A percentile compares a stretch with the other conserved stretches of the same genome.
These are phyloP conservation scores for Botryosphaeria agaves DNA, from an alignment of 2,329 filamentous ascomycete species.

Conservation along the genomic window DNA sequence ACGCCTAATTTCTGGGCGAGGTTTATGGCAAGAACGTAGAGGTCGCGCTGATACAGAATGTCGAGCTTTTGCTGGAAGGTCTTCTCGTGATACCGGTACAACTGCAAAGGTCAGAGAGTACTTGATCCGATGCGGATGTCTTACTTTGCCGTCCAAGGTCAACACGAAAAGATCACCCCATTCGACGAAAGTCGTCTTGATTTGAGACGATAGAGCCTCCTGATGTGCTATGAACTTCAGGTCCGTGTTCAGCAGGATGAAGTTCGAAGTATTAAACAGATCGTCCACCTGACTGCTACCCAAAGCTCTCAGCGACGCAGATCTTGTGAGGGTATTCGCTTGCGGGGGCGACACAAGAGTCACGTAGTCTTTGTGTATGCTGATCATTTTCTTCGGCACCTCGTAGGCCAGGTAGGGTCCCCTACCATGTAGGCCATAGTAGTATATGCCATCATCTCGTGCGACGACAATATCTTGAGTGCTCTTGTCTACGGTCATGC, in stretches of 20 bases:
- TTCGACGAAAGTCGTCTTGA: constrained; percentile 64
- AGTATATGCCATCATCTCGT: constrained; percentile 88
- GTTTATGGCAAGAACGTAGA: constrained; percentile 83
- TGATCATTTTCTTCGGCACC: constrained; percentile 67
- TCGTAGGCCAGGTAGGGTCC: constrained; percentile 85
- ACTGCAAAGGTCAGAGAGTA: constrained; percentile 26
- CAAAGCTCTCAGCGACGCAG: constrained; percentile 53
- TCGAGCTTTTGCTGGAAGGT: constrained; percentile 79
- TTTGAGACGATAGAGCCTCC: constrained; percentile 64
- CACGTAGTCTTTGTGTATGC: constrained; percentile 70
- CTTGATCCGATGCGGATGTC: too few species aligned
- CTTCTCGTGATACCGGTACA: constrained; percentile 82
- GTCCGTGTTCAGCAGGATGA: constrained; percentile 83
- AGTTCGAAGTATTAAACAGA: constrained; percentile 71
- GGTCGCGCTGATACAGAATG: constrained; percentile 81
- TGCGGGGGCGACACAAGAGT: constrained; percentile 69
- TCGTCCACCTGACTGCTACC: constrained; percentile 56
- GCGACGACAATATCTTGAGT: constrained; percentile 82
- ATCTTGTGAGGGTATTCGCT: constrained; percentile 31
- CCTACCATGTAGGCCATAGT: constrained; percentile 70
- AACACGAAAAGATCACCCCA: constrained; percentile 91
- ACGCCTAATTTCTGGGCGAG: constrained; percentile 79
- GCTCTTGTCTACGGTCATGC: constrained; percentile 72
- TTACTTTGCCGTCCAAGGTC: constrained; percentile 77
- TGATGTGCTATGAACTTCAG: constrained; percentile 80